Conservation (phyloP, 2,329 filamentous ascomycete species). For the Rhynchosporium secalis region DNA sequence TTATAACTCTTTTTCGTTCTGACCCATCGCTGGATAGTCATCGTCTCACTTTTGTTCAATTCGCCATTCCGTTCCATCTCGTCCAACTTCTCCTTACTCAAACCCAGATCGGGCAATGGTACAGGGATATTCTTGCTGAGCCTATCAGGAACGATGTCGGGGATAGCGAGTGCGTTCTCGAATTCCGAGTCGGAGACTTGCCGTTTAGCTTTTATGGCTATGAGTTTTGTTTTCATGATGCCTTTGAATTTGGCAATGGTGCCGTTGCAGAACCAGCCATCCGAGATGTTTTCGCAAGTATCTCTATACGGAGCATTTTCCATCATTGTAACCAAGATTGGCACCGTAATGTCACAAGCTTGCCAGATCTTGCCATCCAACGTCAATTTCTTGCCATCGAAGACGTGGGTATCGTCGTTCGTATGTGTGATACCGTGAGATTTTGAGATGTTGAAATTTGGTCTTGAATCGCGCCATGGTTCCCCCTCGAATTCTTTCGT, state of each 20-base stretch:
- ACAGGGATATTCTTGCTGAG: slow-evolving; percentile 30
- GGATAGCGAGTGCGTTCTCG: slow-evolving; percentile 44
- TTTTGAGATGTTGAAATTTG: slow-evolving; percentile 32
- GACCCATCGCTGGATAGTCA: slow-evolving; percentile 12
- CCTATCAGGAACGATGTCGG: slow-evolving; percentile 35
- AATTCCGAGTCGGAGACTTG: slow-evolving; percentile 51
- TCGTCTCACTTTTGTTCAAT: slow-evolving; percentile 4
- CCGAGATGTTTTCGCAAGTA: slow-evolving; percentile 59
- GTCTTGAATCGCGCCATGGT: slow-evolving; percentile 32
- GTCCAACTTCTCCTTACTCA: slow-evolving; percentile 32
- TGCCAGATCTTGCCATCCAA: slow-evolving; percentile 92
- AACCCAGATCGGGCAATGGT: slow-evolving; percentile 35
- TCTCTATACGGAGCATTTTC: slow-evolving; percentile 59
- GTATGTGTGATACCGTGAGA: slow-evolving; percentile 17
- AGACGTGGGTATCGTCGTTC: slow-evolving; percentile 64
- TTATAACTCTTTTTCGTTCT: slow-evolving; percentile 12
- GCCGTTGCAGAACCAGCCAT: slow-evolving; percentile 84
- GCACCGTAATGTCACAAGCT: slow-evolving; percentile 87
- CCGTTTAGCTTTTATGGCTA: slow-evolving; percentile 60
- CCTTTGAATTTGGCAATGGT: slow-evolving; percentile 81
- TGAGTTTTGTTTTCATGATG: slow-evolving; percentile 85
- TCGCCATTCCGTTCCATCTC: slow-evolving; percentile 20
- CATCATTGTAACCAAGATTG: slow-evolving; percentile 66
- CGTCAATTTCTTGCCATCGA: slow-evolving; percentile 74
- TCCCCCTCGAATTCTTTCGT: slow-evolving; percentile 28